phyloP scores from a whole-genome alignment of 106 monocot species.

The Allium fistulosum region DNA sequence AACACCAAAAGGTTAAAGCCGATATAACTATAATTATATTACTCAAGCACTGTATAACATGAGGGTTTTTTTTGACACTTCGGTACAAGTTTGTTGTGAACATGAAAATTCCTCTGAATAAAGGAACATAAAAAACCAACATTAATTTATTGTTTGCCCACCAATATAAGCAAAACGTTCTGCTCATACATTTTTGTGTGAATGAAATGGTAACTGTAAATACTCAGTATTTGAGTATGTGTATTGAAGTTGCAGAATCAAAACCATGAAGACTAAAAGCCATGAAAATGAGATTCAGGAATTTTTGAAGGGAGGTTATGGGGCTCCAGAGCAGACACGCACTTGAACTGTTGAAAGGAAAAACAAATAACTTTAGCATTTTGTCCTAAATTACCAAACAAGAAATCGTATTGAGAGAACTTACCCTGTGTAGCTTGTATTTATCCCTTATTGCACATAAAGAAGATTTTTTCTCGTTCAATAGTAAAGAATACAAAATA shows the following conservation, averaged over 20 bases:
- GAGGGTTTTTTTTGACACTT: too few relatives aligned
- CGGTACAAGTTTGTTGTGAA: too few relatives aligned
- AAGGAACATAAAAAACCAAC: background rate
- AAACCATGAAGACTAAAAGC: background rate
- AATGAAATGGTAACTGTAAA: background rate
- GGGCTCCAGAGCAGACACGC: constrained; percentile 20
- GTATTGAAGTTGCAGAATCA: background rate
- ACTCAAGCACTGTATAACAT: too few relatives aligned
- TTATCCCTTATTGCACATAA: constrained; percentile 41
- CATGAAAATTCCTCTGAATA: too few relatives aligned
- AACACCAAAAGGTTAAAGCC: too few relatives aligned
- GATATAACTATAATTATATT: too few relatives aligned
- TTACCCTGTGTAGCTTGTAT: constrained; percentile 50
- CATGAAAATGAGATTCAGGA: constrained; percentile 20
- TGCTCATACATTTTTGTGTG: background rate
- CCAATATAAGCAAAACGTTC: background rate
- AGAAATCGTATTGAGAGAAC: background rate
- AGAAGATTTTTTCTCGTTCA: constrained; percentile 21
- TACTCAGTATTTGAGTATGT: background rate
- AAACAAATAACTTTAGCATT: constrained; percentile 1
- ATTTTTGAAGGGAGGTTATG: constrained; percentile 10
- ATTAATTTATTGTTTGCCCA: background rate
- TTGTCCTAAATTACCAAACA: background rate
- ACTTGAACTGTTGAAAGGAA: constrained; percentile 35
- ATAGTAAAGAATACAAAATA: constrained; percentile 43